A percentile compares a stretch with the other conserved stretches of the same genome.
phyloP scores from a whole-genome alignment of 306 rosid species.

The Pyrus communis region DNA sequence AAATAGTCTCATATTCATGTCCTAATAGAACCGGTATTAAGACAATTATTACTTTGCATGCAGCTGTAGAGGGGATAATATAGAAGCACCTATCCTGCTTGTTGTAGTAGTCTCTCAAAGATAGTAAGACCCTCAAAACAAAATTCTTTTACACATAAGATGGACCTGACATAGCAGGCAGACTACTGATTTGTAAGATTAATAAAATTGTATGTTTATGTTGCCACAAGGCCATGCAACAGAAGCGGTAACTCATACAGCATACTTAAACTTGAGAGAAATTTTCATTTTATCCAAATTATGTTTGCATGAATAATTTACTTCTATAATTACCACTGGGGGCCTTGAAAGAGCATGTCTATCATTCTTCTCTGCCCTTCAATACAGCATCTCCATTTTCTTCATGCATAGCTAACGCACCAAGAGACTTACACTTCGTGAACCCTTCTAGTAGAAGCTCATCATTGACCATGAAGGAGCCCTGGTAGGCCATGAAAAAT shows the following conservation, averaged over 20 bases:
- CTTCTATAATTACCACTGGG: slow-evolving; percentile 47
- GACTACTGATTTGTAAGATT: background rate
- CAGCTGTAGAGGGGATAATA: background rate
- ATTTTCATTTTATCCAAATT: background rate
- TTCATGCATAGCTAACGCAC: slow-evolving; percentile 98
- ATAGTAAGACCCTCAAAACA: background rate
- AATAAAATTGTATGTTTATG: background rate
- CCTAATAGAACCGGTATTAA: background rate
- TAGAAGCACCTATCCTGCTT: slow-evolving; percentile 7
- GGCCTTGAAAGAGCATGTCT: slow-evolving; percentile 87
- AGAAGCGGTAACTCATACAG: background rate
- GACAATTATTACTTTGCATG: background rate
- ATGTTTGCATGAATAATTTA: background rate
- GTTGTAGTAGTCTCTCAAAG: background rate
- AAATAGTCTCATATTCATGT: background rate
- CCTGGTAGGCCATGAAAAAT: slow-evolving; percentile 96
- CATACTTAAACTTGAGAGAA: background rate
- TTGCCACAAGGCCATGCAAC: background rate
- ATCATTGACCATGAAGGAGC: slow-evolving; percentile 71
- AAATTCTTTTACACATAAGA: background rate
- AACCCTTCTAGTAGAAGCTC: slow-evolving; percentile 83
- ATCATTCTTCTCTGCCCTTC: slow-evolving; percentile 90
- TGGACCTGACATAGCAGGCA: background rate
- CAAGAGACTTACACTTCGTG: slow-evolving; percentile 86
- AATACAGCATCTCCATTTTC: slow-evolving; percentile 91